Conservation (phyloP, 108 stramenopile species). For the Skeletonema marinoi region DNA sequence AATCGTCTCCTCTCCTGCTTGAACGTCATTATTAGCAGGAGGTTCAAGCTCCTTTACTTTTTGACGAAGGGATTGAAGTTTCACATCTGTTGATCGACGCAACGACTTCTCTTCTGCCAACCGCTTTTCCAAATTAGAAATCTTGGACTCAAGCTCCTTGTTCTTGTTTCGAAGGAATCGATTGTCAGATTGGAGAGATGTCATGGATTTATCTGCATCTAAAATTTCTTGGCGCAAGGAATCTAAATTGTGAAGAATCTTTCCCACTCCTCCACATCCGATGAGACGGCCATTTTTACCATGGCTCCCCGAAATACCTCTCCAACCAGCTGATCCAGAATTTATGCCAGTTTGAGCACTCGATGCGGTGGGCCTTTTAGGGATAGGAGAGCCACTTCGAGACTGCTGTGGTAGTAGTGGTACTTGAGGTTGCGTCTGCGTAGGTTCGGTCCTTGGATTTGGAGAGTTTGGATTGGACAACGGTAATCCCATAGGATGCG, state of each 20-base stretch:
- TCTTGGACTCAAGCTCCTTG: slow-evolving; percentile 80
- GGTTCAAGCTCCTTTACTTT: slow-evolving; percentile 6
- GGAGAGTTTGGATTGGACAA: slow-evolving; percentile 4
- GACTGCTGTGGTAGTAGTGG: background rate
- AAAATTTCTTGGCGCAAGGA: slow-evolving; percentile 77
- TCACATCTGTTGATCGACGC: slow-evolving; percentile 56
- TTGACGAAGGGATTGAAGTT: slow-evolving; percentile 34
- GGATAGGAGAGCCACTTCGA: background rate
- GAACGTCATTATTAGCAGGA: background rate
- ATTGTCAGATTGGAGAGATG: slow-evolving; percentile 59
- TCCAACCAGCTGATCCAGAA: background rate
- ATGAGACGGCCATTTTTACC: slow-evolving; percentile 25
- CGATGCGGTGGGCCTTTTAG: background rate
- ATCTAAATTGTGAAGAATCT: slow-evolving; percentile 76
- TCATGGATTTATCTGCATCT: slow-evolving; percentile 69
- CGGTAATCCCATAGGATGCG: background rate
- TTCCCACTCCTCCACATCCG: slow-evolving; percentile 67
- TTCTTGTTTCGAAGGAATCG: slow-evolving; percentile 76
- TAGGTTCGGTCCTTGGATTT: background rate
- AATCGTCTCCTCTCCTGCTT: background rate
- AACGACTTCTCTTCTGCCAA: slow-evolving; percentile 63
- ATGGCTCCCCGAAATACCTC: background rate
- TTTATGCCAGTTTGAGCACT: background rate
- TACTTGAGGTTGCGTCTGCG: background rate
- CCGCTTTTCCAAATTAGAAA: slow-evolving; percentile 61